Conservation (phyloP, 1,284 basidiomycete species). For the Austropuccinia psidii region DNA sequence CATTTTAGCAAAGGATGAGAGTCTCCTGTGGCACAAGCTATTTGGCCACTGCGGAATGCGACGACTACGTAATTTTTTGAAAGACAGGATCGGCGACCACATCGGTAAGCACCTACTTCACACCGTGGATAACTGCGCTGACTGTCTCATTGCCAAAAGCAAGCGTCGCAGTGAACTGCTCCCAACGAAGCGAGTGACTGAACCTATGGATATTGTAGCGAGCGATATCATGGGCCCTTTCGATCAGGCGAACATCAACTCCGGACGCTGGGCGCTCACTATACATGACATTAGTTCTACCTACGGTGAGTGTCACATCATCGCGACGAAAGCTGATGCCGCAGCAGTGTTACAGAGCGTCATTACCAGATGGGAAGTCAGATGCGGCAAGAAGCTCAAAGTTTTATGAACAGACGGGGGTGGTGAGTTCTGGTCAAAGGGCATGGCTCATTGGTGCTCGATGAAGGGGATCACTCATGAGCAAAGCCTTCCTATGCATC, state of each 20-base stretch:
- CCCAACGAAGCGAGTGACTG: not conserved
- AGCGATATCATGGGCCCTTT: constrained; percentile 19
- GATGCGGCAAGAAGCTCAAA: not conserved
- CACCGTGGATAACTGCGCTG: constrained; percentile 2
- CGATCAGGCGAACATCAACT: no score
- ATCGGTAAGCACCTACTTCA: not conserved
- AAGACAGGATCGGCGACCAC: not conserved
- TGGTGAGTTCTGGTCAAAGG: constrained; percentile 1
- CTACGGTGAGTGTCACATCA: not conserved
- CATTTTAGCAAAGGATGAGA: no score
- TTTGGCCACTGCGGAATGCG: constrained; percentile 4
- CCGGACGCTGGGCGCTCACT: no score
- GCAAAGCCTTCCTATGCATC: not conserved
- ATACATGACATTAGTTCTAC: constrained; percentile 5
- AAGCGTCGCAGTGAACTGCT: not conserved
- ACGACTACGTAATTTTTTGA: not conserved
- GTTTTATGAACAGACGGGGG: constrained; percentile 8
- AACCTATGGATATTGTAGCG: not conserved
- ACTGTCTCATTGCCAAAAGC: constrained; percentile 16
- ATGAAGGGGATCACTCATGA: constrained; percentile 24
- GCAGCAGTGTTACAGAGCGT: not conserved
- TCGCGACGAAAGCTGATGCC: constrained; percentile 12
- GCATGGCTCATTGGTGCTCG: not conserved
- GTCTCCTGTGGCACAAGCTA: constrained; percentile 10
- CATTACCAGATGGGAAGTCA: not conserved